A percentile compares a stretch with the other conserved stretches of the same genome.
phyloP scores from a whole-genome alignment of 2,329 filamentous ascomycete species.

The Verticillium longisporum region DNA sequence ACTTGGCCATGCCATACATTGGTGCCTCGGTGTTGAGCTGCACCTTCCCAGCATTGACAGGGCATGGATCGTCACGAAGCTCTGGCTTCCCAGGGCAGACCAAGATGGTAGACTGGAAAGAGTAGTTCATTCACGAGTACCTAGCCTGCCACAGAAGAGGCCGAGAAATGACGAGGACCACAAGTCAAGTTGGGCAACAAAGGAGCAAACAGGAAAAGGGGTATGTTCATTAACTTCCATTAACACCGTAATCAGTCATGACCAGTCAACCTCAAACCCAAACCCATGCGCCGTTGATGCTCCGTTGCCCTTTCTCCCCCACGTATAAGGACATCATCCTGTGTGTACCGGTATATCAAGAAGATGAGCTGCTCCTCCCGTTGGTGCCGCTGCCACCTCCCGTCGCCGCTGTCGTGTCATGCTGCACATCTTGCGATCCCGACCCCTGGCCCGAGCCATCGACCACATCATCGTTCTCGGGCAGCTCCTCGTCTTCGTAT shows the following conservation, averaged over 20 bases:
- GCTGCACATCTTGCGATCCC: slow-evolving; percentile 8
- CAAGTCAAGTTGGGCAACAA: neutral
- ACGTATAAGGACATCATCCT: neutral
- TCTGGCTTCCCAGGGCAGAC: too few relatives aligned
- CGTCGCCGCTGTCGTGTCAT: slow-evolving; percentile 9
- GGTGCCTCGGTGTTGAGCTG: neutral
- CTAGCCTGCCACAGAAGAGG: too few relatives aligned
- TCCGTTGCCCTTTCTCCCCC: neutral
- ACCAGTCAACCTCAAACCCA: neutral
- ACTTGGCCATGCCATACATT: neutral
- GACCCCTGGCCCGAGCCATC: neutral
- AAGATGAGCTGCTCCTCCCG: slow-evolving; percentile 7
- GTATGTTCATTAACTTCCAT: neutral
- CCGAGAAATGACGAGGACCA: too few relatives aligned
- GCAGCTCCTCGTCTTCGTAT: slow-evolving; percentile 8
- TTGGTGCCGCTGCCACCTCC: slow-evolving; percentile 7
- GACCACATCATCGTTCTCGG: slow-evolving; percentile 1
- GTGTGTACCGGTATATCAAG: slow-evolving; percentile 1
- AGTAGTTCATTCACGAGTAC: too few relatives aligned
- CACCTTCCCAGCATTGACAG: neutral
- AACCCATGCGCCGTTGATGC: neutral
- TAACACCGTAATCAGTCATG: neutral
- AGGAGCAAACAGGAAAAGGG: neutral
- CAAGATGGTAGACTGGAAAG: too few relatives aligned
- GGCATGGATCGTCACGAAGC: neutral